Evolutionary conservation across 192 early-diverging fungal species (phyloP), one percentile per base, ranked within the genome.

Genomic region (Jimgerdemannia lactiflua): DNA sequence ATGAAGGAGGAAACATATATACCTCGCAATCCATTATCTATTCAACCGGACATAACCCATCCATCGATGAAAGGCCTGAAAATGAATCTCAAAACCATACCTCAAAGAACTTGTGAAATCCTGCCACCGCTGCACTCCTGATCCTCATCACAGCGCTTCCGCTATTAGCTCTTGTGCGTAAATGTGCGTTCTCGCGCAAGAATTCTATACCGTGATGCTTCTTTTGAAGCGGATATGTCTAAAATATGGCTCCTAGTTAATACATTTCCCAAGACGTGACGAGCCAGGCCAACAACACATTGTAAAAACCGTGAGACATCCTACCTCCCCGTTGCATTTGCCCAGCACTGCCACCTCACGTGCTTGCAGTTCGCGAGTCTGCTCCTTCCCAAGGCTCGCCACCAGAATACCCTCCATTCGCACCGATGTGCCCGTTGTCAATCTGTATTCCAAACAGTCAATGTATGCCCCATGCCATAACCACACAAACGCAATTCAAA

Each of bases 221-320:
- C 83, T 97, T 97, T 81, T 95, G 93, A 66, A 97, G 79, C 3
- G 95, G 95, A 70, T 95, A 97, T 17, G 88, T 81, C 89, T 93
- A 75, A 39, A 68, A 14, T 9, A 68, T 68, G 9, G 6, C 2
- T 0, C 67, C 6, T 68, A 10, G 29, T 41, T 8, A 39, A 9
- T 19, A 20, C 7, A 68, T 41, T 41, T 39, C 40, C 7, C 43
- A 11, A 29, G 29, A 29, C 29, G 29, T 29, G 29, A 29, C 29
- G 29, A 29, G n/a, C 1, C 18, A 79, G 6, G 6, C 7, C 18
- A 68, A 39, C 4, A 0, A 59, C 6, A 59, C 8, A 6, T 59
- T 14, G 6, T 59, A 59, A 6, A 59, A 59, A 59, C 11, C 8
- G 14, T 14, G 14, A 6, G 14, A 10, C 49, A 59, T 59, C 71